Base-by-base conservation (phyloP, 31 red algal genomes). In the Bonnemaisonia californica region DNA sequence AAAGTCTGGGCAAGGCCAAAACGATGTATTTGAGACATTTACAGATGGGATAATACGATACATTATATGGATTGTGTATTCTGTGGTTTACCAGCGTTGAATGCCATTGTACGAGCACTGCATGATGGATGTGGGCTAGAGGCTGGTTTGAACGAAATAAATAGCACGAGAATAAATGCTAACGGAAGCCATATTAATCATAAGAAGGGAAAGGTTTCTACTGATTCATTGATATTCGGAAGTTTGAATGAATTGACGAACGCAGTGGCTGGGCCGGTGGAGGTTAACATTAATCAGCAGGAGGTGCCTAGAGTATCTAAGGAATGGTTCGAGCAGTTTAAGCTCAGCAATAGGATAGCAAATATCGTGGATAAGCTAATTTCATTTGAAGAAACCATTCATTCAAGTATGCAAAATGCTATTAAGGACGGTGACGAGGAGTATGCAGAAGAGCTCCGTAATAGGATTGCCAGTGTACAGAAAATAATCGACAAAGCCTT, bases 11-110 rank as follows among this genome's bases (percentile, higher is more conserved):
- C 54, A 65, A 0, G 60, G 26, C 0, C 57, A 67, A 13, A 63
- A 4, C 4, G 56, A 63, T 64, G 27, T 38, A 8, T 79, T 79
- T 65, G 57, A 54, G 5, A 0, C 41, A n/a, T 79, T 33, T 38
- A 55, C 9, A 0, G 5, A 7, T 39, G 76, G 9, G 54, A 66
- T 0, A 8, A 62, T 16, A 35, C 23, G 12, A 11, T 33, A 0
- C 65, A 0, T 24, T 74, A 84, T 45, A 84, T 84, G 81, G 28
- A 74, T 47, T 74, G 59, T 19, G 68, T 84, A 18, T 84, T 74
- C 39, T 8, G 0, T 28, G 13, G 58, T 29, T 33, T 41, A 74
- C 81, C 69, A 24, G 41, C 54, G n/a, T 21, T 84, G 7, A 26
- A 62, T 26, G 41, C 38, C 16, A 23, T 84, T 35, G 13, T 62